phyloP scores from a whole-genome alignment of 2,329 filamentous ascomycete genomes.

The Teratosphaeria viscida region DNA sequence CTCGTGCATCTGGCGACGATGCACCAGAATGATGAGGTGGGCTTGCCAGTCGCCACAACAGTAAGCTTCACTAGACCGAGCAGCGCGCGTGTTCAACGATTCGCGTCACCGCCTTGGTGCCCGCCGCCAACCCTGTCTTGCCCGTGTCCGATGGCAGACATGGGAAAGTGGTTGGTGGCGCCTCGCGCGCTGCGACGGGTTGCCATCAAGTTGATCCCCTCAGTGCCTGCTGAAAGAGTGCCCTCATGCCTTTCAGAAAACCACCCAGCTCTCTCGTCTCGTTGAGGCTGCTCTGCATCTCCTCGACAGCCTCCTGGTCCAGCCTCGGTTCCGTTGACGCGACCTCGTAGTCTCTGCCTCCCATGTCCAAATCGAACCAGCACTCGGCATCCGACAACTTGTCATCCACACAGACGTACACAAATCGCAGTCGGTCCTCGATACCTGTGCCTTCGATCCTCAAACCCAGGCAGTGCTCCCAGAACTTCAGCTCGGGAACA shows the following conservation, averaged over 20 bases:
- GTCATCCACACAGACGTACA: conserved; percentile 80
- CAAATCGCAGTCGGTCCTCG: conserved; percentile 78
- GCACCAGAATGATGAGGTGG: too few species aligned
- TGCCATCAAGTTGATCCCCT: neutral
- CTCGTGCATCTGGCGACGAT: too few species aligned
- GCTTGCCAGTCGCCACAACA: too few species aligned
- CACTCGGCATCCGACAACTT: conserved; percentile 79
- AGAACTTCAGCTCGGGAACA: conserved; percentile 87
- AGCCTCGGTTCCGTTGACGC: conserved; percentile 72
- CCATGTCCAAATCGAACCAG: conserved; percentile 84
- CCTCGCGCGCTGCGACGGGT: neutral
- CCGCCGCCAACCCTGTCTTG: too few species aligned
- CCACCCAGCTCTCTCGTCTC: conserved; percentile 63
- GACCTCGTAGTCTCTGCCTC: conserved; percentile 74
- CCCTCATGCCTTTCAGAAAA: conserved; percentile 72
- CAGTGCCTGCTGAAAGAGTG: conserved; percentile 54
- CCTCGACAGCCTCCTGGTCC: conserved; percentile 65
- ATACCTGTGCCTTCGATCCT: conserved; percentile 68
- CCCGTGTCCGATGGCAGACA: too few species aligned
- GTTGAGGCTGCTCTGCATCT: conserved; percentile 68
- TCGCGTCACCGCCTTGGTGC: too few species aligned
- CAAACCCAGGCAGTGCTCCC: conserved; percentile 83
- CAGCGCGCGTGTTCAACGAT: too few species aligned
- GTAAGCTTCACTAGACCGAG: too few species aligned
- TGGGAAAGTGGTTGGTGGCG: too few species aligned